Conservation (phyloP, 305 asterid species). For the Fraxinus ornus region DNA sequence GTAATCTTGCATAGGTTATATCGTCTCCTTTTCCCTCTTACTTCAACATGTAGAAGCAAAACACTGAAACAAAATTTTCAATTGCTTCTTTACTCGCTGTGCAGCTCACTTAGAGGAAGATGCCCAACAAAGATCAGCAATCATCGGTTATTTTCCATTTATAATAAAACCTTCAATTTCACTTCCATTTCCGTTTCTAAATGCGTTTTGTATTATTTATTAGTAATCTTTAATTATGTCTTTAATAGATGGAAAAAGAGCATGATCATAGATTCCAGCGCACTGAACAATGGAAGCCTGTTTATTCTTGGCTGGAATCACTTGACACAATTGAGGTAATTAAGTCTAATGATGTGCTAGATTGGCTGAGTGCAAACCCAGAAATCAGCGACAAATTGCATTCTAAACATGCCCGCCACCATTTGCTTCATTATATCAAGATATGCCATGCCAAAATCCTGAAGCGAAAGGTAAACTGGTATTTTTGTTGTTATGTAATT, state of each 20-base stretch:
- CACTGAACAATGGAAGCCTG: conserved; percentile 6
- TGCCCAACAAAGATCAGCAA: background rate
- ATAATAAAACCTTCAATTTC: background rate
- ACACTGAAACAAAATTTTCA: background rate
- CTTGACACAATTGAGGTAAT: background rate
- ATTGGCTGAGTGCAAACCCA: conserved; percentile 1
- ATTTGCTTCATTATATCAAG: conserved; percentile 4
- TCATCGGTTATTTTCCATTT: background rate
- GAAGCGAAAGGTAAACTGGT: conserved; percentile 1
- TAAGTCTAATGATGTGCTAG: background rate
- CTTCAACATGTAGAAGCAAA: background rate
- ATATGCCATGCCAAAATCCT: conserved; percentile 2
- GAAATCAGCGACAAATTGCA: background rate
- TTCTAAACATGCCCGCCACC: conserved; percentile 1
- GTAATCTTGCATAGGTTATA: background rate
- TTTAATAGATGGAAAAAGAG: background rate
- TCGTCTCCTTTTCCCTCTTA: background rate
- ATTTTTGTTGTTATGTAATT: background rate
- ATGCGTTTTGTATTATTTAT: background rate
- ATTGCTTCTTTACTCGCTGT: background rate
- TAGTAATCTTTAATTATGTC: background rate
- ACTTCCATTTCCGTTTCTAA: background rate
- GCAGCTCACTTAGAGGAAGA: background rate
- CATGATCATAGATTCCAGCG: conserved; percentile 8
- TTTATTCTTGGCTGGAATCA: conserved; percentile 6